Conservation (phyloP, 148 eudicot species). For the Fagopyrum homotropicum region DNA sequence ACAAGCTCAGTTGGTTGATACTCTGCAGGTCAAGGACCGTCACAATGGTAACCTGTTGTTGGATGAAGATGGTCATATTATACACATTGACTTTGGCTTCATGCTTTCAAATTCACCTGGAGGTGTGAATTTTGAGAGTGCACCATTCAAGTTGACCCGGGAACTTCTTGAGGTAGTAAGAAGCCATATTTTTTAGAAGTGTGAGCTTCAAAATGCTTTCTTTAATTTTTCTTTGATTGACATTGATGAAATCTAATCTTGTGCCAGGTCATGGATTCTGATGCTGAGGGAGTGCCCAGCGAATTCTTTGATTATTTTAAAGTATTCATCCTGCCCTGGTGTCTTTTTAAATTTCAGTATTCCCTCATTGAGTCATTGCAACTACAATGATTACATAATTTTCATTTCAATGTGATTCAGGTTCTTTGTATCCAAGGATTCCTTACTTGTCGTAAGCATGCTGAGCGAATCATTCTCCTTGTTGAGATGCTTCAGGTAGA, state of each 20-base stretch:
- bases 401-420: conserved; percentile 30
- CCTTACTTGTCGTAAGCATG: conserved; percentile 95
- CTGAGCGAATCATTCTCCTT: conserved; percentile 96
- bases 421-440: conserved; percentile 99
- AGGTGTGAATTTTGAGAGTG: conserved; percentile 99
- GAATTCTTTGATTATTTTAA: conserved; percentile 97
- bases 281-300: conserved; percentile 97
- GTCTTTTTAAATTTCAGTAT: neutral
- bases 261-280: conserved; percentile 98
- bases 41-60: conserved; percentile 96
- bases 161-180: conserved; percentile 92
- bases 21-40: conserved; percentile 78
- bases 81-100: conserved; percentile 98
- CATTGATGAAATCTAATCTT: conserved; percentile 17
- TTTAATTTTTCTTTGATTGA: neutral
- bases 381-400: neutral
- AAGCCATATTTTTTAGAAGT: neutral
- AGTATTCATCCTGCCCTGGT: conserved; percentile 28
- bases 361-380: neutral
- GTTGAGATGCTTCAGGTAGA: conserved; percentile 99
- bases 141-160: conserved; percentile 95
- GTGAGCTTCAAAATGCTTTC: neutral
- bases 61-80: conserved; percentile 98
- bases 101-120: conserved; percentile 99
- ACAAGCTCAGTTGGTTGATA: conserved; percentile 4